Percentiles rank a stretch among this genome's conserved stretches.
Evolutionary conservation across 2,329 filamentous ascomycete genomes (phyloP).

Genomic region (Cladosporium oxysporum): DNA sequence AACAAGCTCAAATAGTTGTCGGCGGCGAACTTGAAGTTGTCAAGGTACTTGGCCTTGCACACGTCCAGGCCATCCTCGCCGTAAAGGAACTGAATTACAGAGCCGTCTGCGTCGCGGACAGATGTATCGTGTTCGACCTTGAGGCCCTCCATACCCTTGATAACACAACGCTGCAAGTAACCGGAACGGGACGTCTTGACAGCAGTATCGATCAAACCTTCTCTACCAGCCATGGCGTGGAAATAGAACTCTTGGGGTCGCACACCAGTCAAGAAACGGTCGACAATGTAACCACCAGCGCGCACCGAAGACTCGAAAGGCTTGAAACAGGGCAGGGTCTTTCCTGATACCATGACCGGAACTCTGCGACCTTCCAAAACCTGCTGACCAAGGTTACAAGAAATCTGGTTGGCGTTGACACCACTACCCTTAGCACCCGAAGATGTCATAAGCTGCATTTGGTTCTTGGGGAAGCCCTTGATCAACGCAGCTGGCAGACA

Average conservation of each 20-base stretch:
- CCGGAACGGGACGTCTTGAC: conserved; percentile 98
- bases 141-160: conserved; percentile 97
- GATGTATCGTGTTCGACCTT: conserved; percentile 91
- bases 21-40: conserved; percentile 85
- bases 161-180: conserved; percentile 92
- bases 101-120: conserved; percentile 90
- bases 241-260: conserved; percentile 98
- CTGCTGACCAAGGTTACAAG: conserved; percentile 95
- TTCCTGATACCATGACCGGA: conserved; percentile 96
- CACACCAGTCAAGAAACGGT: conserved; percentile 97
- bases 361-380: conserved; percentile 93
- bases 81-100: conserved; percentile 91
- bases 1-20: conserved; percentile 82
- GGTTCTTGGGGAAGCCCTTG: conserved; percentile 93
- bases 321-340: conserved; percentile 90
- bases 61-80: conserved; percentile 95
- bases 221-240: conserved; percentile 98
- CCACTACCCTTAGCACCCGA: conserved; percentile 91
- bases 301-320: conserved; percentile 86
- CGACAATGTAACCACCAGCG: conserved; percentile 90
- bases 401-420: conserved; percentile 97
- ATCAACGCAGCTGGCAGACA: conserved; percentile 81
- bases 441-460: conserved; percentile 98
- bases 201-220: conserved; percentile 97
- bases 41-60: conserved; percentile 88